Base-by-base conservation (phyloP, 768 basidiomycete species). In the Exidia glandulosa region DNA sequence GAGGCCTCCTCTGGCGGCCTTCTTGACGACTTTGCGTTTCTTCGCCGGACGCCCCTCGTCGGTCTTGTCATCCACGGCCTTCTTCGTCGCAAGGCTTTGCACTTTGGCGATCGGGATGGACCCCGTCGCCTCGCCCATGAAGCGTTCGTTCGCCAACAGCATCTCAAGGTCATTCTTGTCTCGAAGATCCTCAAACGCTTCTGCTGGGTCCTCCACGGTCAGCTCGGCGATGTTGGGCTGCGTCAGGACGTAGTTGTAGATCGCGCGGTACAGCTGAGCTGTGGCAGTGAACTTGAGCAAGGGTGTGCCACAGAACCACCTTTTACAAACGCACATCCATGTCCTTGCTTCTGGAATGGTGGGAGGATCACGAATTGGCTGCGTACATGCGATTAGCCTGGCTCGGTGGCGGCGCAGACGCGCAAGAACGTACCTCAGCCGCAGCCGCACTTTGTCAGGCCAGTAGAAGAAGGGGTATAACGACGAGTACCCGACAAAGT, bases 201-300 rank as follows among this genome's bases (percentile, higher is more conserved):
- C 96, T 0, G 93, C 93, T 1, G 96, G 96, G 70, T 99, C 96
- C 73, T 99, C 96, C 25, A 99, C 90, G 1, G 94, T 96, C 45
- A 98, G 74, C 71, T 98, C 95, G n/a, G 88, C 86, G 37, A 95
- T 82, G 56, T 81, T 74, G 2, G 85, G 77, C 55, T 80, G 81
- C 14, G 79, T 74, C 47, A 88, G 70, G 23, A 89, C 80, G 67
- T 90, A 81, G 67, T 84, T 79, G 74, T 94, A 95, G 58, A 93
- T 86, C 1, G 92, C 84, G 50, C 76, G 81, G 77, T 96, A 98
- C 13, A 98, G 81, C 63, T 87, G 85, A 56, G 94, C 93, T 95
- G 66, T 6, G 62, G n/a, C 56, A 32, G 29, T 31, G 57, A 10
- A 25, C 45, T 27, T 50, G 30, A 65, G 25, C 61, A 31, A 31